Conservation (phyloP, 192 early-diverging fungal species). For the Coemansia guatemalensis region DNA sequence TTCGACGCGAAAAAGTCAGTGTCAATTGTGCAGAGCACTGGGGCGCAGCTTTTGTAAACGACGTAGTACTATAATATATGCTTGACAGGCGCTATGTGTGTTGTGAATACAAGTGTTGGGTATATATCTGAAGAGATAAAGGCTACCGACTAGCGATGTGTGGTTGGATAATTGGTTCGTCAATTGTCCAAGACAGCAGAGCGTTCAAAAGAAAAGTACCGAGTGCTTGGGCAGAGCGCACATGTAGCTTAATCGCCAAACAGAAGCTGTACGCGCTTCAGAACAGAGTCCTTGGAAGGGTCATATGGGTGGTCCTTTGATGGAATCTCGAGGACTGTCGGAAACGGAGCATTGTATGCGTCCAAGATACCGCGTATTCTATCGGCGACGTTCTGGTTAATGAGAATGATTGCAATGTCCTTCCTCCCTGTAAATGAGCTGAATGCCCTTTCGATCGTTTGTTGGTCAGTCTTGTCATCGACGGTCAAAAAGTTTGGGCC, state of each 20-base stretch:
- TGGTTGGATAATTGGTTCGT: background rate
- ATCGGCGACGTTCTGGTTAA: slow-evolving; percentile 97
- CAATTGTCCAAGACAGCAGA: background rate
- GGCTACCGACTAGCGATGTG: background rate
- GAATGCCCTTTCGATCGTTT: slow-evolving; percentile 78
- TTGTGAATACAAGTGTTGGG: background rate
- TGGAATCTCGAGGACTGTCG: slow-evolving; percentile 97
- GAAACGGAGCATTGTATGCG: slow-evolving; percentile 88
- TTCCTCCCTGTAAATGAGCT: slow-evolving; percentile 84
- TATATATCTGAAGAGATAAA: background rate
- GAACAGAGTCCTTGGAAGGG: slow-evolving; percentile 80
- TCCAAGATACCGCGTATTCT: slow-evolving; percentile 89
- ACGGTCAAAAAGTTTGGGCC: slow-evolving; percentile 96
- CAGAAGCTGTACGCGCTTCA: slow-evolving; percentile 77
- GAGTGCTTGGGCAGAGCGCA: background rate
- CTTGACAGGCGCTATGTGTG: background rate
- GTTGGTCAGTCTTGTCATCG: slow-evolving; percentile 78
- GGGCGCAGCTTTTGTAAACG: slow-evolving; percentile 34
- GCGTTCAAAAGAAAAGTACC: background rate
- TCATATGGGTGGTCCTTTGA: slow-evolving; percentile 99
- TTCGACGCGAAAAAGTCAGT: slow-evolving; percentile 53
- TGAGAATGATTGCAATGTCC: slow-evolving; percentile 97
- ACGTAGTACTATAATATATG: background rate
- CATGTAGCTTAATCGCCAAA: slow-evolving; percentile 68
- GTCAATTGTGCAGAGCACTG: slow-evolving; percentile 40